Base-by-base conservation (phyloP, 108 stramenopile species). In the Nannochloropsis oceanica region DNA sequence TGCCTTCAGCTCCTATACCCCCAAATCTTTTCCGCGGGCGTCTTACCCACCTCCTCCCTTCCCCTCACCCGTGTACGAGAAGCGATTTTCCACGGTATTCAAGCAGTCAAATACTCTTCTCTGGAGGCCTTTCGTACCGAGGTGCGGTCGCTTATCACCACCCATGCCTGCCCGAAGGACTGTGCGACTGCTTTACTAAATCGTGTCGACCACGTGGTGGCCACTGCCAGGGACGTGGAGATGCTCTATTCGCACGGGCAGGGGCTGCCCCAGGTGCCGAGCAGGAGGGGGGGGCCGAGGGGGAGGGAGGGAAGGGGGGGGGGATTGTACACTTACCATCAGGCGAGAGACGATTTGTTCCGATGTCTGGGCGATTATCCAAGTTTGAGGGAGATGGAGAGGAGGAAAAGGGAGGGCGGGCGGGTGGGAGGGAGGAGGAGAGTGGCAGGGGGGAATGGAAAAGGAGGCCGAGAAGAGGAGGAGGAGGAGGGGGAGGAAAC, bases 401-500 rank as follows among this genome's bases (percentile, higher is more conserved):
- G n/a, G n/a, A n/a, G n/a, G n/a, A n/a, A n/a, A n/a, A n/a, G n/a
- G n/a, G n/a, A n/a, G n/a, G n/a, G n/a, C n/a, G n/a, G n/a, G n/a
- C n/a, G n/a, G n/a, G n/a, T n/a, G n/a, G n/a, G n/a, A n/a, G n/a
- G n/a, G n/a, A n/a, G n/a, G n/a, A n/a, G n/a, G n/a, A n/a, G n/a
- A n/a, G n/a, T n/a, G n/a, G n/a, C n/a, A n/a, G n/a, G n/a, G n/a
- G n/a, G n/a, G n/a, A 86, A 81, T 46, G 42, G 44, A 25, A 14
- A 80, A 13, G 81, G n/a, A 25, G 81, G 81, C 13, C 80, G 80
- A 22, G 85, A 81, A 13, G 81, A 27, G 5, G 81, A 44, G n/a
- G 86, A 83, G 18, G 82, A 59, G 24, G 86, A 83, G 18, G 82
- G 79, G 25, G 82, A 83, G 50, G 86, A 82, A 14, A 81, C 81